A percentile compares a stretch with the other conserved stretches of the same genome.
Evolutionary conservation across 148 eudicot species (phyloP).

Genomic region (Rhododendron ferrugineum): DNA sequence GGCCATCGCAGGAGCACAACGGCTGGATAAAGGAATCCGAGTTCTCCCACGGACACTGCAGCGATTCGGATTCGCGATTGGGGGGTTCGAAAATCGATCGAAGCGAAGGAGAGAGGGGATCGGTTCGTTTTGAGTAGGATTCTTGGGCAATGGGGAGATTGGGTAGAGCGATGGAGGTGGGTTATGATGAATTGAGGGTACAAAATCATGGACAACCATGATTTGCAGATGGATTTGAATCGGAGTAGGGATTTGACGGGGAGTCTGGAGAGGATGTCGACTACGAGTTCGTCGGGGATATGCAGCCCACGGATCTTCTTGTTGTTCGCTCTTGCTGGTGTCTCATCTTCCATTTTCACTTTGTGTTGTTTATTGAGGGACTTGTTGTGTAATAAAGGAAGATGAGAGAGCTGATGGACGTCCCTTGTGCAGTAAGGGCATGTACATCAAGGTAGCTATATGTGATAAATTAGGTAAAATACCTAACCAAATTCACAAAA

Average conservation of each 20-base stretch:
- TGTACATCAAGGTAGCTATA: too few relatives aligned
- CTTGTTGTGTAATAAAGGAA: too few relatives aligned
- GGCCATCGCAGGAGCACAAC: neutral
- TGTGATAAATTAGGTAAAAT: too few relatives aligned
- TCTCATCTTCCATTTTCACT: neutral
- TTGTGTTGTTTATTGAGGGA: too few relatives aligned
- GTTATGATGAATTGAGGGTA: neutral
- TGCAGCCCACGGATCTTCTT: neutral
- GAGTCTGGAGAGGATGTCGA: neutral
- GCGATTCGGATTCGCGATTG: neutral
- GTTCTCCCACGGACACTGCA: neutral
- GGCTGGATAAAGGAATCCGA: neutral
- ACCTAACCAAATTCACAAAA: too few relatives aligned
- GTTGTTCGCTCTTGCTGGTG: neutral
- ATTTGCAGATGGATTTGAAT: slow-evolving; percentile 1
- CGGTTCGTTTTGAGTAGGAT: neutral
- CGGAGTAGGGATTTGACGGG: neutral
- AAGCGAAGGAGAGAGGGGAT: neutral
- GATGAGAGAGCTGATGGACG: too few relatives aligned
- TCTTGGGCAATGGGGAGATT: neutral
- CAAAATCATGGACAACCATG: neutral
- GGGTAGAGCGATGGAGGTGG: neutral
- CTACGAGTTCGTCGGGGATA: neutral
- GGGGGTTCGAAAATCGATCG: neutral
- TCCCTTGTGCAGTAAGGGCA: too few relatives aligned